Conservation (phyloP, 176 grass and related monocot species). For the Typha latifolia region DNA sequence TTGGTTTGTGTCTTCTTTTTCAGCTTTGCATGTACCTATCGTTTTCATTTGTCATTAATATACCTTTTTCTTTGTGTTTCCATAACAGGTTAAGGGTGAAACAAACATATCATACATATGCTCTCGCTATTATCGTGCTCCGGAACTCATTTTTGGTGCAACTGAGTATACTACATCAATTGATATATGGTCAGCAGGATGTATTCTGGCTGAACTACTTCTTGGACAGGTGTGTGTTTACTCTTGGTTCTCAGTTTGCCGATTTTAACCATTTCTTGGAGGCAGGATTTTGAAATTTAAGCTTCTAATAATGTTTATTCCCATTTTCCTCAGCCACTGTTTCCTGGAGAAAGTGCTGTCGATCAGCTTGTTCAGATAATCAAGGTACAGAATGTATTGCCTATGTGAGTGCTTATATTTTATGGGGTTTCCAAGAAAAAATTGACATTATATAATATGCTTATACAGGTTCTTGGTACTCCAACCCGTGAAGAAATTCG, state of each 20-base stretch:
- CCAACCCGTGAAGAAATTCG: conserved; percentile 70
- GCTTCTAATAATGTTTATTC: not conserved
- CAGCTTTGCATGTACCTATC: no score
- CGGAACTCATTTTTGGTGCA: conserved; percentile 94
- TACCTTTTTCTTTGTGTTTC: not conserved
- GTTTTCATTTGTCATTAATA: no score
- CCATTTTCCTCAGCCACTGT: conserved; percentile 43
- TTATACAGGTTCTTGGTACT: conserved; percentile 60
- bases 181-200: conserved; percentile 99
- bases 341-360: conserved; percentile 69
- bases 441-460: not conserved
- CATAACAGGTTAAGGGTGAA: conserved; percentile 75
- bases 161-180: conserved; percentile 92
- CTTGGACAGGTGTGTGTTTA: conserved; percentile 65
- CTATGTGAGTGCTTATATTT: not conserved
- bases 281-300: not conserved
- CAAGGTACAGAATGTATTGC: conserved; percentile 30
- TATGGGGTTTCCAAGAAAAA: not conserved
- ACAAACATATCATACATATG: conserved; percentile 99
- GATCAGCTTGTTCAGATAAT: conserved; percentile 81
- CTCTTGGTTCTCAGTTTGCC: not conserved
- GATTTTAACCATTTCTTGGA: not conserved
- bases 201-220: conserved; percentile 88
- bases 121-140: conserved; percentile 95
- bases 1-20: no score